A percentile compares a stretch with the other conserved stretches of the same genome.
phyloP scores from a whole-genome alignment of 2,329 filamentous ascomycete species.

The Pyrenochaeta sp. region DNA sequence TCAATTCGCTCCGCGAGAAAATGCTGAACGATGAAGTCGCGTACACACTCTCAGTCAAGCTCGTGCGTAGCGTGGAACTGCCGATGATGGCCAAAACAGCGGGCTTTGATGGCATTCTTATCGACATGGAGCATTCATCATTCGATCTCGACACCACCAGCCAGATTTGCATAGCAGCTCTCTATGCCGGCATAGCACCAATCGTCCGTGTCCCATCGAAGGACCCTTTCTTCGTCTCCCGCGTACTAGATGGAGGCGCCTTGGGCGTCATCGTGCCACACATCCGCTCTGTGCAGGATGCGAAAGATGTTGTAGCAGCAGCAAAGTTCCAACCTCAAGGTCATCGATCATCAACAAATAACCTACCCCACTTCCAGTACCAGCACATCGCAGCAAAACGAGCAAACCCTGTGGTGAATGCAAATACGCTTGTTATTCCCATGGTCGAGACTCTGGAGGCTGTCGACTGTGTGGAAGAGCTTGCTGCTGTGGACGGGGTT shows the following conservation, averaged over 20 bases:
- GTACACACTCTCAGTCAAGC: slow-evolving; percentile 42
- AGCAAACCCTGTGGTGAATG: slow-evolving; percentile 48
- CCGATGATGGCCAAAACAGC: slow-evolving; percentile 53
- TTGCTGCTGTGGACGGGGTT: slow-evolving; percentile 53
- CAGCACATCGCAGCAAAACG: slow-evolving; percentile 42
- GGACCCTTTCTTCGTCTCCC: slow-evolving; percentile 49
- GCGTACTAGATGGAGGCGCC: slow-evolving; percentile 54
- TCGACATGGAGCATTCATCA: slow-evolving; percentile 58
- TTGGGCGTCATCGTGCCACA: slow-evolving; percentile 55
- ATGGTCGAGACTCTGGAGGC: slow-evolving; percentile 55
- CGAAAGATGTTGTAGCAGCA: slow-evolving; percentile 47
- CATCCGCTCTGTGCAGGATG: slow-evolving; percentile 49
- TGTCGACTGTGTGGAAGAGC: slow-evolving; percentile 52
- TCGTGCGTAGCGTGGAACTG: slow-evolving; percentile 48
- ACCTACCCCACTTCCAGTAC: slow-evolving; percentile 50
- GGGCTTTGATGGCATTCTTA: slow-evolving; percentile 53
- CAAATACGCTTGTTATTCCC: slow-evolving; percentile 51
- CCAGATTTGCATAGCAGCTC: slow-evolving; percentile 52
- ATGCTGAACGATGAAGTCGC: slow-evolving; percentile 40
- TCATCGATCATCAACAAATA: slow-evolving; percentile 47
- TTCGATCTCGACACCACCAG: slow-evolving; percentile 47
- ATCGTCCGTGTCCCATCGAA: slow-evolving; percentile 55
- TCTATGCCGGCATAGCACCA: slow-evolving; percentile 51
- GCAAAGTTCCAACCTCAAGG: slow-evolving; percentile 53
- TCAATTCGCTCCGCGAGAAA: slow-evolving; percentile 41